A percentile compares a stretch with the other conserved stretches of the same genome.
Evolutionary conservation across 306 rosid species (phyloP).

Genomic region (Coriaria nepalensis): DNA sequence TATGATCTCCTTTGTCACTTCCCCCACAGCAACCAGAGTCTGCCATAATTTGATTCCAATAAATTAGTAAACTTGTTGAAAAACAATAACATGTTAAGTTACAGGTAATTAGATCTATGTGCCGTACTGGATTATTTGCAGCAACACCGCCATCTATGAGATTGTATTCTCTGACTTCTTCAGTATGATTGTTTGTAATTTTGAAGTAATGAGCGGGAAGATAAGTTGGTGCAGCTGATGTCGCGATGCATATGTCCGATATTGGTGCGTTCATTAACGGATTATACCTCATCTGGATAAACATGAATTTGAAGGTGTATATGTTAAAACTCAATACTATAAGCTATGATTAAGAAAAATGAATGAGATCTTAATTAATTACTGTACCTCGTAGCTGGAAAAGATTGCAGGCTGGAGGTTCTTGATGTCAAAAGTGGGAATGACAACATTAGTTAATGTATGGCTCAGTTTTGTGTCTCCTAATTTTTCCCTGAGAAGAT

Average conservation of each 20-base stretch:
- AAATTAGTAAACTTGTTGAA: background rate
- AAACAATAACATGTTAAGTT: background rate
- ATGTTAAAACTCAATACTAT: background rate
- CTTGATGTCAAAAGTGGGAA: slow-evolving; percentile 47
- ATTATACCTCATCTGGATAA: slow-evolving; percentile 20
- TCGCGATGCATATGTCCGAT: slow-evolving; percentile 51
- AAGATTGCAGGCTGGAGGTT: slow-evolving; percentile 43
- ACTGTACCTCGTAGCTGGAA: slow-evolving; percentile 56
- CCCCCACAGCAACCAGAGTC: slow-evolving; percentile 37
- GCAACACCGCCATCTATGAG: slow-evolving; percentile 62
- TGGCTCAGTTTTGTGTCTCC: slow-evolving; percentile 42
- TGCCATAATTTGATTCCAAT: slow-evolving; percentile 5
- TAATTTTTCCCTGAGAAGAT: slow-evolving; percentile 32
- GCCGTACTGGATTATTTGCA: slow-evolving; percentile 53
- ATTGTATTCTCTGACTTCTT: slow-evolving; percentile 24
- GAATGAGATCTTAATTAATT: too few relatives aligned
- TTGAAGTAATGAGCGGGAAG: slow-evolving; percentile 51
- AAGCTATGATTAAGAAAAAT: background rate
- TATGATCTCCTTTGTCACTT: slow-evolving; percentile 32
- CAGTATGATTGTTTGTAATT: slow-evolving; percentile 11
- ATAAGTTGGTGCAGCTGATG: slow-evolving; percentile 75
- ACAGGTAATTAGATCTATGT: too few relatives aligned
- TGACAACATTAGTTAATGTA: slow-evolving; percentile 53
- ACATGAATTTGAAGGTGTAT: background rate
- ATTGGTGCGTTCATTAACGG: slow-evolving; percentile 20